phyloP scores from a whole-genome alignment of 192 early-diverging fungal species.

The Glomus cerebriforme region DNA sequence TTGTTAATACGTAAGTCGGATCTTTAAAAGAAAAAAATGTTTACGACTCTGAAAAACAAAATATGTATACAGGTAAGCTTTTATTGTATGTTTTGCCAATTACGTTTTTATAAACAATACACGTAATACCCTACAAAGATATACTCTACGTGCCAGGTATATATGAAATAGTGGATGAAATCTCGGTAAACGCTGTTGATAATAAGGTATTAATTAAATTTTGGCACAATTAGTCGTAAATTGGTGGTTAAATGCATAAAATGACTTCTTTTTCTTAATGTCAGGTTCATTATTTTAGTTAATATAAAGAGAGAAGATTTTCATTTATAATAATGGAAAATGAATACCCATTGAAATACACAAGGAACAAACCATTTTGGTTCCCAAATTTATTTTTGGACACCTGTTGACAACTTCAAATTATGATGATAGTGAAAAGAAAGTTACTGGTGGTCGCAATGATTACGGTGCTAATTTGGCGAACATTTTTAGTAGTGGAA shows the following conservation, averaged over 20 bases:
- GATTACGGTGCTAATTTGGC: slow-evolving; percentile 93
- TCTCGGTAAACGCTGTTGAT: slow-evolving; percentile 95
- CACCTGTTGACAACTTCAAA: slow-evolving; percentile 96
- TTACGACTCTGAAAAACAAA: slow-evolving; percentile 65
- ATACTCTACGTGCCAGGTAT: slow-evolving; percentile 85
- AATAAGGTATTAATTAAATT: too few relatives aligned
- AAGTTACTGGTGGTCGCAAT: slow-evolving; percentile 95
- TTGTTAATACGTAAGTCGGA: slow-evolving; percentile 96
- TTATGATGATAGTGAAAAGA: slow-evolving; percentile 94
- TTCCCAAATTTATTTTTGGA: slow-evolving; percentile 97
- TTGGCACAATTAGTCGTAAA: too few relatives aligned
- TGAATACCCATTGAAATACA: slow-evolving; percentile 98
- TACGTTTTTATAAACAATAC: too few relatives aligned
- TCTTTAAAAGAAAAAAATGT: slow-evolving; percentile 76
- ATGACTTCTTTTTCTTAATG: too few relatives aligned
- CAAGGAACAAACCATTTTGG: slow-evolving; percentile 83
- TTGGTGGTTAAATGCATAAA: too few relatives aligned
- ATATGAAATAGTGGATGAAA: slow-evolving; percentile 99
- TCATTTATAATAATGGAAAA: slow-evolving; percentile 90
- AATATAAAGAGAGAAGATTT: slow-evolving; percentile 81
- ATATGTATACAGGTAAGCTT: slow-evolving; percentile 59
- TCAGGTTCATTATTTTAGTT: slow-evolving; percentile 78
- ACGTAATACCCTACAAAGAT: too few relatives aligned
- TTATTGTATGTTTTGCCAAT: too few relatives aligned
- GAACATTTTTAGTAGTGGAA: slow-evolving; percentile 97